These are phyloP conservation scores for Isabelozyma pseudorhagii DNA, from an alignment of 805 yeast species.

Conservation along the genomic window DNA sequence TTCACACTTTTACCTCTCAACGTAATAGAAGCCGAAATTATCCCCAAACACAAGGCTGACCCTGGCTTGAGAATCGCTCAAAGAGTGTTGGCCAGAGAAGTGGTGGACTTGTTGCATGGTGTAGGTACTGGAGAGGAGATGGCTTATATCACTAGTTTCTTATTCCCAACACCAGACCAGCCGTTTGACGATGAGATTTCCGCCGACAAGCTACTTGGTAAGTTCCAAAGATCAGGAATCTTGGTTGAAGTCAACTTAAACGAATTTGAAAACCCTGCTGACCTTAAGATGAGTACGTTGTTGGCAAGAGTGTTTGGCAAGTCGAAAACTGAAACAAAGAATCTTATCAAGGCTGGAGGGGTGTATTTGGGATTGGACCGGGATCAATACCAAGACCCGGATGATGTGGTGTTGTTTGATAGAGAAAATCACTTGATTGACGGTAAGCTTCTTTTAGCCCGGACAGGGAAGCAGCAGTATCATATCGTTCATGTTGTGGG, in stretches of 20 bases:
- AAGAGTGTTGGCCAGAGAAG: constrained; percentile 72
- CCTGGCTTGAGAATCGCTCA: constrained; percentile 76
- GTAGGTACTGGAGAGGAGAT: constrained; percentile 69
- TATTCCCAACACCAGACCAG: constrained; percentile 58
- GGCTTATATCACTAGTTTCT: constrained; percentile 59
- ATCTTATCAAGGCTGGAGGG: constrained; percentile 67
- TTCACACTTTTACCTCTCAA: constrained; percentile 75
- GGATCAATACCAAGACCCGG: constrained; percentile 46
- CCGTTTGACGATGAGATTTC: constrained; percentile 45
- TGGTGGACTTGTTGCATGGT: constrained; percentile 87
- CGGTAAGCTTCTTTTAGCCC: constrained; percentile 56
- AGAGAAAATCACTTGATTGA: constrained; percentile 52
- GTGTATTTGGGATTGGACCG: constrained; percentile 66
- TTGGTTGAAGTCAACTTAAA: constrained; percentile 32
- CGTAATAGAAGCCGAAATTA: constrained; percentile 49
- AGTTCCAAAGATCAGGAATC: constrained; percentile 59
- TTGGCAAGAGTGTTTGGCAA: constrained; percentile 47
- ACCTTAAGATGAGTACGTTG: constrained; percentile 49
- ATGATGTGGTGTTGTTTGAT: constrained; percentile 47
- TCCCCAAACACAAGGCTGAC: constrained; percentile 49
- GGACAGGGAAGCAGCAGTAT: constrained; percentile 74
- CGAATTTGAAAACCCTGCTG: constrained; percentile 29
- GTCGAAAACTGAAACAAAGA: constrained; percentile 56
- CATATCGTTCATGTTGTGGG: constrained; percentile 36
- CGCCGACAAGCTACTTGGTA: constrained; percentile 48